Evolutionary conservation across 2,329 filamentous ascomycete species (phyloP), one percentile per base, ranked within the genome.

Genomic region (Colletotrichum cereale): DNA sequence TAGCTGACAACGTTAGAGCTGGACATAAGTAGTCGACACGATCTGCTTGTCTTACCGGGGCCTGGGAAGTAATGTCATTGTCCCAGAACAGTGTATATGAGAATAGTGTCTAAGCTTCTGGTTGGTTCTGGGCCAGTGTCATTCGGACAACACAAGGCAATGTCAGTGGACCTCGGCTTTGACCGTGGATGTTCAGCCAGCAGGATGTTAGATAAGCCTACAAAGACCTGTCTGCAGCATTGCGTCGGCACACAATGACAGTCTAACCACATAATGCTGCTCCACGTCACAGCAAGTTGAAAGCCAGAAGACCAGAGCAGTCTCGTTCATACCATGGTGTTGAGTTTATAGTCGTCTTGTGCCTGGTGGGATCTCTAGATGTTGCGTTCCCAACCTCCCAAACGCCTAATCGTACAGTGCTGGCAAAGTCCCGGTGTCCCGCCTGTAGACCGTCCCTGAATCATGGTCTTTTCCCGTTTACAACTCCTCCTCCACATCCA

Each of bases 401-500:
- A 76, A 75, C 75, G 75, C 76, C 75, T 77, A 77, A 65, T 76
- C 74, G 67, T 77, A 77, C 76, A 77, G 62, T 61, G 62, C 58
- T 65, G 66, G 61, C 58, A 64, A 68, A 66, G 62, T 60, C 67
- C 74, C 73, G 73, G 67, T 74, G 63, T 74, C 56, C 71, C 73
- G 53, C 73, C 67, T 68, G 69, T 68, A 73, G 63, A 68, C 57
- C 65, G 42, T 55, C 24, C 66, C 64, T 18, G 26, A 73, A 61
- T 57, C 63, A 50, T 71, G 53, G 47, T 40, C 62, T 26, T 24
- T 50, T 29, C 16, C 44, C 50, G 18, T 47, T 64, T 56, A 82
- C 79, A 81, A 76, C 74, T 86, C 85, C 75, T 93, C 90, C 76
- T 94, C 92, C 56, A 90, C 87, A 18, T 94, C 92, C 91, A 94